Evolutionary conservation across 1,284 basidiomycete genomes (phyloP).

Genomic region (Tilletiopsis washingtonensis): DNA sequence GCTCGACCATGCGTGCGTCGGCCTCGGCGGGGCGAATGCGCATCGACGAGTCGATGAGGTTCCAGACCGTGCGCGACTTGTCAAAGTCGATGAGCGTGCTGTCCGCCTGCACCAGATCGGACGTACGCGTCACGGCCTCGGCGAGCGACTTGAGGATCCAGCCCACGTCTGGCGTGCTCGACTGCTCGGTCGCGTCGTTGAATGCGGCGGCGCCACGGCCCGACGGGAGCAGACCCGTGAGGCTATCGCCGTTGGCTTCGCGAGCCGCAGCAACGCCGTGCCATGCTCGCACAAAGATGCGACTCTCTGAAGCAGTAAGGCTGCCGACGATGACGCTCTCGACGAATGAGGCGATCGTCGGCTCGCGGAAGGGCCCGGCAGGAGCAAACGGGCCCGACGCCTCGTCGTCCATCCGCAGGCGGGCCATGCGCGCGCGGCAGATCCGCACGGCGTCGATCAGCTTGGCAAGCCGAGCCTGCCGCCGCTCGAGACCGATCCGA

Average conservation of each 20-base stretch:
- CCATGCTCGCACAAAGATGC: constrained; percentile 37
- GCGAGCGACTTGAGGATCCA: constrained; percentile 41
- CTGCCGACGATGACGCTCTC: constrained; percentile 37
- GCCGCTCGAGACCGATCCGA: constrained; percentile 28
- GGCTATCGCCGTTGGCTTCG: constrained; percentile 18
- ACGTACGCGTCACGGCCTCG: constrained; percentile 17
- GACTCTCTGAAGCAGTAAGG: constrained; percentile 32
- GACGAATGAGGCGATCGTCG: constrained; percentile 38
- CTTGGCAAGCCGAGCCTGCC: constrained; percentile 30
- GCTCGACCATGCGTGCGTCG: constrained; percentile 5
- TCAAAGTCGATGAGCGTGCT: constrained; percentile 35
- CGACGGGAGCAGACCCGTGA: constrained; percentile 22
- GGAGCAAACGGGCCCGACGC: constrained; percentile 3
- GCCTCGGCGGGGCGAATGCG: not conserved
- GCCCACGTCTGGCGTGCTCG: constrained; percentile 35
- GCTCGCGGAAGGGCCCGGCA: constrained; percentile 24
- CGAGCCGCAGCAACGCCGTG: constrained; percentile 27
- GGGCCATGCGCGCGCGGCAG: constrained; percentile 34
- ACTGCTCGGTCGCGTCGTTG: constrained; percentile 10
- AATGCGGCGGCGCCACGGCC: constrained; percentile 5
- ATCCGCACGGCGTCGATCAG: constrained; percentile 41
- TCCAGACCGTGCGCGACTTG: constrained; percentile 34
- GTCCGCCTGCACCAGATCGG: constrained; percentile 8
- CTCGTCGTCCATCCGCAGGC: constrained; percentile 3
- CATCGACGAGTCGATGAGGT: constrained; percentile 30